Base-by-base conservation (phyloP, 2,329 filamentous ascomycete genomes). In the Botrytis sinoallii region DNA sequence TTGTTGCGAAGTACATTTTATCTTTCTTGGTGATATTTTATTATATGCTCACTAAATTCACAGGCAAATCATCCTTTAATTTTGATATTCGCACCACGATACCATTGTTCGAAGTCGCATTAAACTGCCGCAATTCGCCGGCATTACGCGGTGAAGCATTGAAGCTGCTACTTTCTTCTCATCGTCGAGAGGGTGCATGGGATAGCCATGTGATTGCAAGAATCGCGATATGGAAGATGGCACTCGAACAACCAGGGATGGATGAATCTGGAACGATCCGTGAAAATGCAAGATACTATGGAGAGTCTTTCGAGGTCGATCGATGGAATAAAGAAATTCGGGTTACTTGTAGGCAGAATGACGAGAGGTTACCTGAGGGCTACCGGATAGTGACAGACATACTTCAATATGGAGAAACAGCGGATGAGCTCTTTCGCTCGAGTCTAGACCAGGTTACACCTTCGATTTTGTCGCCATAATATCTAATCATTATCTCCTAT, bases 181-280 rank as follows among this genome's bases (percentile, higher is more conserved):
- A 89, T 32, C 85, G 90, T 25, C 84, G 89, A 70, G 90, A 92
- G 81, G 89, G 88, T 59, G 90, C 92, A 85, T 92, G 89, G 89
- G 89, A 92, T 55, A 78, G 76, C n/a, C 38, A 75, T 6, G 66
- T 77, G 5, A 55, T 73, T 20, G 79, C 75, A 0, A 74, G 75
- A 38, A 74, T 80, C 3, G 76, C 74, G 4, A 70, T 75, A 46
- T 79, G 77, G 76, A 76, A 79, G 40, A 77, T 79, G 73, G 59
- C 55, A 10, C 72, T 80, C 22, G 79, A 80, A 70, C 75, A 77
- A 46, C 75, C 79, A 63, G 61, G 70, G 14, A 72, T 72, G 70
- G 70, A 73, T 38, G 66, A 73, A 20, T 75, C 61, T 69, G 77
- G 75, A 16, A 75, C 73, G 66, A 77, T 79, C 20, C 71, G 73